Conservation (phyloP, 78 protist genomes). For the Creolimax fragrantissima region DNA sequence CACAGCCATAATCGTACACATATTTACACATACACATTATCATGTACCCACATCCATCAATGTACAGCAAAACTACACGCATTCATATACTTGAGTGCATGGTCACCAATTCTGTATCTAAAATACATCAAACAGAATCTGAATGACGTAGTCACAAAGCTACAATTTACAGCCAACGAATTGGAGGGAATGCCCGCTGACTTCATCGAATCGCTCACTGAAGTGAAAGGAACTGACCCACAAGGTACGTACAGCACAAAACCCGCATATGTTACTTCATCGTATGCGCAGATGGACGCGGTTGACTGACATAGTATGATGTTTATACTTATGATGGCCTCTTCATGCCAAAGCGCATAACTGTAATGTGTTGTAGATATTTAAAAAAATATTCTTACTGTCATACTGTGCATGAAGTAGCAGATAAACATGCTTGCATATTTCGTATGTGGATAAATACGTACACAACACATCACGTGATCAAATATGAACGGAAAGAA, state of each 20-base stretch:
- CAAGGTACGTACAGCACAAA: neutral
- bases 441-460: no score
- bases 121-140: slow-evolving; percentile 27
- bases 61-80: neutral
- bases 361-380: no score
- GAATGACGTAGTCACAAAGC: slow-evolving; percentile 29
- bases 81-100: neutral
- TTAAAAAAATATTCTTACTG: no score
- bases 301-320: no score
- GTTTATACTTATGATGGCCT: no score
- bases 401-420: no score
- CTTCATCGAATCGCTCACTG: slow-evolving; percentile 15
- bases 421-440: no score
- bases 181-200: slow-evolving; percentile 21
- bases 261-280: neutral
- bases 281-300: no score
- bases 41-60: neutral
- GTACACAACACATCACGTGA: no score
- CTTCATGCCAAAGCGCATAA: no score
- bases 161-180: neutral
- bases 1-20: neutral
- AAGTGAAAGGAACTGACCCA: slow-evolving; percentile 24
- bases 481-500: no score
- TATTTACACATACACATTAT: neutral
- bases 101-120: no score